These are phyloP conservation scores for Jackrogersella multiformis DNA, from an alignment of 495 filamentous ascomycete species.

Conservation along the genomic window DNA sequence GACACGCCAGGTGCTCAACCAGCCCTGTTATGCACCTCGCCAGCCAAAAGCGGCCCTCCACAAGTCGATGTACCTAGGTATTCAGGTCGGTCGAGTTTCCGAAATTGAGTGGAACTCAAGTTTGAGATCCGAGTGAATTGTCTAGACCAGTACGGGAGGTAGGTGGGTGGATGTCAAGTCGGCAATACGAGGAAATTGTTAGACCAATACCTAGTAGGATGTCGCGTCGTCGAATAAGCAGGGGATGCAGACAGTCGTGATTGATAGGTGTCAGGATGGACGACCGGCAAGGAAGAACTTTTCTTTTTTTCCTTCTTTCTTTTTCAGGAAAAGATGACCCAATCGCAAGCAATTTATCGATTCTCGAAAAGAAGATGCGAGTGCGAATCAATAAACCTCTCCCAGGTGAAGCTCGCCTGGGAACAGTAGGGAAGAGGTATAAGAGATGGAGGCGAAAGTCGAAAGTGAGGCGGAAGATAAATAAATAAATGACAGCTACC, in stretches of 20 bases:
- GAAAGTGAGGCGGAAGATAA: background rate
- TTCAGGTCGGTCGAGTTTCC: slow-evolving; percentile 28
- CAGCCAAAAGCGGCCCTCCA: slow-evolving; percentile 32
- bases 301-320: slow-evolving; percentile 22
- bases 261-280: slow-evolving; percentile 22
- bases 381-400: slow-evolving; percentile 40
- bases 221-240: slow-evolving; percentile 20
- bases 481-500: slow-evolving; percentile 18
- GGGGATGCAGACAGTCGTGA: slow-evolving; percentile 9
- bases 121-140: slow-evolving; percentile 15
- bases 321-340: slow-evolving; percentile 30
- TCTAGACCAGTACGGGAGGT: background rate
- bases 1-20: slow-evolving; percentile 40
- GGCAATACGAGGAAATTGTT: slow-evolving; percentile 13
- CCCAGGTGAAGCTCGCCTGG: slow-evolving; percentile 12
- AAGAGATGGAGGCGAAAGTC: background rate
- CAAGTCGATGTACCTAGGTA: slow-evolving; percentile 19
- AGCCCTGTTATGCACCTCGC: slow-evolving; percentile 38
- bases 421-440: background rate
- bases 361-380: slow-evolving; percentile 38
- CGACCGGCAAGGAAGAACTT: slow-evolving; percentile 30
- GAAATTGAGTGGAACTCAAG: slow-evolving; percentile 19
- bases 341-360: slow-evolving; percentile 37
- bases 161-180: background rate
- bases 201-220: slow-evolving; percentile 24